Evolutionary conservation across 148 eudicot species (phyloP).

Genomic region (Heliamphora exappendiculata): DNA sequence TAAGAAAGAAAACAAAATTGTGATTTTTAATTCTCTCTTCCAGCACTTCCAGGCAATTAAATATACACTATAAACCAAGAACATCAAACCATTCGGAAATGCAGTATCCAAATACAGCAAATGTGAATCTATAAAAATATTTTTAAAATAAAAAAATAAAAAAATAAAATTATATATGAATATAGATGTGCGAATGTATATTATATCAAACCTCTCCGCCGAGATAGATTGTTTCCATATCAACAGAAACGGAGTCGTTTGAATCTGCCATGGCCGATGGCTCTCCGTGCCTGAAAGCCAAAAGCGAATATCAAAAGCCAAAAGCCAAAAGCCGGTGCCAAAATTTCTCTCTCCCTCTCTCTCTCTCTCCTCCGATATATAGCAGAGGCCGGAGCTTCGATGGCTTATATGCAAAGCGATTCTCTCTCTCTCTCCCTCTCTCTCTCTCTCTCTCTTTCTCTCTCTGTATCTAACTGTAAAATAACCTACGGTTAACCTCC

Average conservation of each 20-base stretch:
- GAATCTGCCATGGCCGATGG: slow-evolving; percentile 63
- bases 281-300: slow-evolving; percentile 18
- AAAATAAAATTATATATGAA: neutral
- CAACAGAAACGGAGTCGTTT: slow-evolving; percentile 63
- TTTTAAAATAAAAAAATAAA: neutral
- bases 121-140: neutral
- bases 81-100: neutral
- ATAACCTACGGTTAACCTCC: slow-evolving; percentile 16
- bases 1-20: neutral
- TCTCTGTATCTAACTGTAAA: slow-evolving; percentile 4
- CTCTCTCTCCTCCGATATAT: slow-evolving; percentile 15
- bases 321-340: too few relatives aligned
- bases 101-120: neutral
- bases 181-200: neutral
- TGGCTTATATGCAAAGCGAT: slow-evolving; percentile 33
- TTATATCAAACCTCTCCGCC: slow-evolving; percentile 68
- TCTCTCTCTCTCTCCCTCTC: slow-evolving; percentile 22
- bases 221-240: slow-evolving; percentile 80
- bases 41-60: neutral
- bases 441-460: slow-evolving; percentile 12
- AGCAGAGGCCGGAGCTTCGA: slow-evolving; percentile 9
- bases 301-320: too few relatives aligned
- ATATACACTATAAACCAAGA: neutral
- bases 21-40: neutral
- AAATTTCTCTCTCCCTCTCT: slow-evolving; percentile 8